These are phyloP conservation scores for Sisymbrium altissimum DNA, from an alignment of 345 rosid genomes.

Conservation along the genomic window DNA sequence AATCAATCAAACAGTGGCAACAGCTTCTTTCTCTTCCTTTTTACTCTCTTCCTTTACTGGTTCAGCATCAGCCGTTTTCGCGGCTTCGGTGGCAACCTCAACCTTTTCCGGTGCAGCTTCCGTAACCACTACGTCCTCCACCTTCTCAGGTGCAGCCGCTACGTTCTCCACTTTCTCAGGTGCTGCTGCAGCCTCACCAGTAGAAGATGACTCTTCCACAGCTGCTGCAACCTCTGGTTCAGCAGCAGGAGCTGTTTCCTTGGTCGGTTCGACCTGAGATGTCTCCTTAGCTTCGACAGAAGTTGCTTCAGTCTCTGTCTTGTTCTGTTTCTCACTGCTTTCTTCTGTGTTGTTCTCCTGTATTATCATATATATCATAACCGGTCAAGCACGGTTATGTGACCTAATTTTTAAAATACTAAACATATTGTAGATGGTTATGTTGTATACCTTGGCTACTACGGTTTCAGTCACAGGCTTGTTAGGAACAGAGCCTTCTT, in stretches of 20 bases:
- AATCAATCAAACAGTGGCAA: slow-evolving; percentile 23
- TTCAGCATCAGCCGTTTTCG: not conserved
- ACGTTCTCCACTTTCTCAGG: slow-evolving; percentile 12
- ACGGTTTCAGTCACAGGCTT: slow-evolving; percentile 26
- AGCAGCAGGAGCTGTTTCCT: slow-evolving; percentile 14
- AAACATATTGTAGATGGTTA: not conserved
- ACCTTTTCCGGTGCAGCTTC: slow-evolving; percentile 9
- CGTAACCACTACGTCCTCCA: not conserved
- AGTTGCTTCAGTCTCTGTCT: slow-evolving; percentile 17
- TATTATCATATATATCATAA: not conserved
- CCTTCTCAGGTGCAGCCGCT: slow-evolving; percentile 12
- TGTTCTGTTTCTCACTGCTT: slow-evolving; percentile 25
- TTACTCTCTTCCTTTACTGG: slow-evolving; percentile 23
- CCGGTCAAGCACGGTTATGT: not conserved
- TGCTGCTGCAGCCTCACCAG: slow-evolving; percentile 1
- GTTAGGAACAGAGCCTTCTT: slow-evolving; percentile 28
- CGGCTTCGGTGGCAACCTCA: not conserved
- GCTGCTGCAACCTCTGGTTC: slow-evolving; percentile 25
- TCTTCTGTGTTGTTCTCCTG: slow-evolving; percentile 35
- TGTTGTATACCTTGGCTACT: slow-evolving; percentile 22
- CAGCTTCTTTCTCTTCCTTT: slow-evolving; percentile 18
- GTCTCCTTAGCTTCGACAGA: slow-evolving; percentile 22
- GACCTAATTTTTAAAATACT: not conserved
- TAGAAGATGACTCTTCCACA: slow-evolving; percentile 24
- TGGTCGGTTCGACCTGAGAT: slow-evolving; percentile 20